These are phyloP conservation scores for Phytophthora ramorum DNA, from an alignment of 352 stramenopile species.

Conservation along the genomic window DNA sequence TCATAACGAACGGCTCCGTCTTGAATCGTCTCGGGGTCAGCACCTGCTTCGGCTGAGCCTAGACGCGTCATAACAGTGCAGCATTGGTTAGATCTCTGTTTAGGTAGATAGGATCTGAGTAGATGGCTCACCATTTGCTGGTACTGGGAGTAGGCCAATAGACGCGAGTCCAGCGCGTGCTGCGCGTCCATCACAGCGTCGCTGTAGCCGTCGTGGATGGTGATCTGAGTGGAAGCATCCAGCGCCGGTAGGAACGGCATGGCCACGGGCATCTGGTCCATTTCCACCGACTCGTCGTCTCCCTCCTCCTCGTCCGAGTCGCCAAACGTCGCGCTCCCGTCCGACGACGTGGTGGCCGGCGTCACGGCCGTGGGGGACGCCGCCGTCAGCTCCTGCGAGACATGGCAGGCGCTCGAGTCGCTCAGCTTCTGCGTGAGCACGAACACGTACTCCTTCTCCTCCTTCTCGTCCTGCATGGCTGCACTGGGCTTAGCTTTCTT, in stretches of 20 bases:
- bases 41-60: conserved; percentile 65
- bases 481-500: neutral
- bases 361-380: conserved; percentile 29
- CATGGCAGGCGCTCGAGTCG: conserved; percentile 35
- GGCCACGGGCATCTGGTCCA: conserved; percentile 52
- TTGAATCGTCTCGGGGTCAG: conserved; percentile 67
- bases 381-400: conserved; percentile 30
- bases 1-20: conserved; percentile 59
- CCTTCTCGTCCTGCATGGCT: conserved; percentile 37
- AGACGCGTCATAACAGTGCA: conserved; percentile 10
- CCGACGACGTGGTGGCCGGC: conserved; percentile 33
- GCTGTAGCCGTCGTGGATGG: conserved; percentile 80
- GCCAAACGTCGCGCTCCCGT: conserved; percentile 38
- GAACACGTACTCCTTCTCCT: conserved; percentile 84
- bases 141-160: conserved; percentile 87
- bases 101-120: neutral
- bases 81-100: neutral
- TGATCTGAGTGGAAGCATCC: conserved; percentile 88
- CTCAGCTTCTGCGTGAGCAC: conserved; percentile 51
- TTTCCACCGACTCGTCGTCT: conserved; percentile 51
- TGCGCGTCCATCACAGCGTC: conserved; percentile 81
- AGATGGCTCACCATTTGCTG: conserved; percentile 63
- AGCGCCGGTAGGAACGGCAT: conserved; percentile 79
- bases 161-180: conserved; percentile 74
- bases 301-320: conserved; percentile 39